These are phyloP conservation scores for Chaetomiaceae sp. DNA, from an alignment of 2,329 filamentous ascomycete genomes.

Conservation along the genomic window DNA sequence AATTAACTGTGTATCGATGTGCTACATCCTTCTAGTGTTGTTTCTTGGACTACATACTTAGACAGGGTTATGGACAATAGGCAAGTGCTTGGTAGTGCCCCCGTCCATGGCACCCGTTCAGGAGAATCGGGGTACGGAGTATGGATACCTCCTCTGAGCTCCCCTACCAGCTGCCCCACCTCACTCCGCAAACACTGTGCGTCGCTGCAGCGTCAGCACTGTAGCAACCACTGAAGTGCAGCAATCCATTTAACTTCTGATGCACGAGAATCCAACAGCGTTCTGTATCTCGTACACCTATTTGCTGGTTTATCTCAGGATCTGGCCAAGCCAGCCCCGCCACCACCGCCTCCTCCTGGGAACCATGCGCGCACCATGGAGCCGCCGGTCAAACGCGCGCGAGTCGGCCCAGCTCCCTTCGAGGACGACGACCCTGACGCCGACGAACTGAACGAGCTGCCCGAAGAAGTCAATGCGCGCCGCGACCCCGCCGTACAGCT, in stretches of 20 bases:
- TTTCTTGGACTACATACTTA: too few relatives aligned
- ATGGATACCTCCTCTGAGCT: too few relatives aligned
- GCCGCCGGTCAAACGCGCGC: constrained; percentile 53
- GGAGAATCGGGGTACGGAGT: too few relatives aligned
- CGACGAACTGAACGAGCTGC: constrained; percentile 39
- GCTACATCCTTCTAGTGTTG: too few relatives aligned
- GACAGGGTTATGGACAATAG: too few relatives aligned
- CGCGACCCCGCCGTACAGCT: constrained; percentile 53
- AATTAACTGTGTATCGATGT: too few relatives aligned
- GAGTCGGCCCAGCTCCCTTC: constrained; percentile 41
- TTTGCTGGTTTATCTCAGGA: not conserved
- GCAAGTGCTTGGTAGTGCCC: too few relatives aligned
- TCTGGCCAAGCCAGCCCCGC: not conserved
- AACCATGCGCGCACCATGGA: constrained; percentile 41
- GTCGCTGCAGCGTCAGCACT: not conserved
- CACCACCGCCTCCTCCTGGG: too few relatives aligned
- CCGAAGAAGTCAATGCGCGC: constrained; percentile 41
- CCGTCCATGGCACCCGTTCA: too few relatives aligned
- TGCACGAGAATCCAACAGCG: too few relatives aligned
- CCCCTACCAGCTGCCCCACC: too few relatives aligned
- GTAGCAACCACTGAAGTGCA: not conserved
- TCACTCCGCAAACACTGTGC: not conserved
- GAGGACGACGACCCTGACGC: constrained; percentile 40
- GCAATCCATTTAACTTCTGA: not conserved
- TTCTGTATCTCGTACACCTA: too few relatives aligned